Conservation (phyloP, 176 grass and related monocot genomes). For the Avena insularis region DNA sequence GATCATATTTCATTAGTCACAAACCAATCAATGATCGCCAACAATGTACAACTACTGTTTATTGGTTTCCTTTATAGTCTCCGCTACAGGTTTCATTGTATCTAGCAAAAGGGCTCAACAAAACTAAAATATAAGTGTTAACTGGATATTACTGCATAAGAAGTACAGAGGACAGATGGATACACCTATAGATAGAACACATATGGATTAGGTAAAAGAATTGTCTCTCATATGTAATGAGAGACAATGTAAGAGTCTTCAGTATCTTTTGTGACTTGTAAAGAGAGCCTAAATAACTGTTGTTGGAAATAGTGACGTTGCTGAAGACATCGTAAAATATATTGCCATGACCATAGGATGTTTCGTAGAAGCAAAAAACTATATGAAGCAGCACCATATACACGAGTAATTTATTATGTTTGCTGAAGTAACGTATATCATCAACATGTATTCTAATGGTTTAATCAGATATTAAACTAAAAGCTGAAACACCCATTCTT, state of each 20-base stretch:
- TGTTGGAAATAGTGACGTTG: too few species aligned
- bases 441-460: slow-evolving; percentile 5
- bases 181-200: neutral
- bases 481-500: neutral
- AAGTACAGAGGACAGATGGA: neutral
- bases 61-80: neutral
- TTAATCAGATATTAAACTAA: neutral
- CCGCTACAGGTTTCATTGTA: too few species aligned
- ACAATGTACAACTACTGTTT: neutral
- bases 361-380: neutral
- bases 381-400: neutral
- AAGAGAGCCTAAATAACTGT: neutral
- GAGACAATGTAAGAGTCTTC: too few species aligned
- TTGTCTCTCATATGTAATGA: neutral
- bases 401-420: too few species aligned
- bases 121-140: neutral
- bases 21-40: neutral
- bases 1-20: neutral
- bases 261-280: neutral
- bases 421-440: neutral
- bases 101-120: neutral
- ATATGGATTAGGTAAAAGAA: neutral
- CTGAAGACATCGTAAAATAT: too few species aligned
- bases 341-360: neutral
- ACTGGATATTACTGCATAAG: neutral